These are phyloP conservation scores for Talaromyces sp. DNA, from an alignment of 2,329 filamentous ascomycete species.

Conservation along the genomic window DNA sequence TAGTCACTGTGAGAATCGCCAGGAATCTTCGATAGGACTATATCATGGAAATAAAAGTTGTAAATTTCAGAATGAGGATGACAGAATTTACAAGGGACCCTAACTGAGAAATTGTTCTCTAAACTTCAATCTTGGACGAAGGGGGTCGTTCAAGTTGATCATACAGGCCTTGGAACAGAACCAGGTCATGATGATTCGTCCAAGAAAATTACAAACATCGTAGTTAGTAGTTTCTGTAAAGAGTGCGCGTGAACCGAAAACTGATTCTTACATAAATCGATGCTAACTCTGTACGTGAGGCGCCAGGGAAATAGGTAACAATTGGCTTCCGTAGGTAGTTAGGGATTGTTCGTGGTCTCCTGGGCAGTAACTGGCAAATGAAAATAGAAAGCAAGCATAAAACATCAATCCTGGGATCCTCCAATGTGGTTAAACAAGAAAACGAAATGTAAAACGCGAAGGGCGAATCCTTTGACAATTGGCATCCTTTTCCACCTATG, in stretches of 20 bases:
- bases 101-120: not conserved
- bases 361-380: not conserved
- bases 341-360: not conserved
- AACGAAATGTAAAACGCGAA: not conserved
- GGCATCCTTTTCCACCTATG: not conserved
- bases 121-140: not conserved
- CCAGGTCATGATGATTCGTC: not conserved
- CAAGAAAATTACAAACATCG: not conserved
- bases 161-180: not conserved
- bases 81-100: not conserved
- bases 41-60: too few relatives aligned
- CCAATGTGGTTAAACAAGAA: not conserved
- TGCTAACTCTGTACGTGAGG: constrained; percentile 1
- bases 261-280: not conserved
- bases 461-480: not conserved
- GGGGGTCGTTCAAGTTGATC: not conserved
- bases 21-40: not conserved
- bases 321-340: not conserved
- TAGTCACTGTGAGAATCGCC: not conserved
- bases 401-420: not conserved
- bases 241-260: not conserved
- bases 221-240: not conserved
- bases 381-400: not conserved
- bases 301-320: not conserved
- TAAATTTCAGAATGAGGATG: too few relatives aligned